A percentile compares a stretch with the other conserved stretches of the same genome.
phyloP scores from a whole-genome alignment of 345 rosid species.

The Sapria himalayana region DNA sequence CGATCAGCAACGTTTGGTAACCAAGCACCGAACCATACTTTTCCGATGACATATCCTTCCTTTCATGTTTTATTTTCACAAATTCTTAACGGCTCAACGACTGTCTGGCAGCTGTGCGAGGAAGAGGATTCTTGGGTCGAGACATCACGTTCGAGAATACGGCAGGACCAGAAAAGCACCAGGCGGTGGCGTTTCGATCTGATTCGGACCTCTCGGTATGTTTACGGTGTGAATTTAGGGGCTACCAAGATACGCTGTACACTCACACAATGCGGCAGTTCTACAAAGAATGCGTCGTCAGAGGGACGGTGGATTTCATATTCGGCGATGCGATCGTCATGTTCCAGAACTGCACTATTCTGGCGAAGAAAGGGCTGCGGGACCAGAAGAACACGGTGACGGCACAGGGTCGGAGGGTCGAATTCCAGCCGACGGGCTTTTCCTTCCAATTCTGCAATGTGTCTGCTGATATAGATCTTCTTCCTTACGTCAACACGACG shows the following conservation, averaged over 20 bases:
- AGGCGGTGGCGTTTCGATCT: constrained; percentile 59
- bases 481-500: constrained; percentile 15
- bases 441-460: constrained; percentile 56
- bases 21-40: background rate
- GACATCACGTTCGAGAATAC: constrained; percentile 51
- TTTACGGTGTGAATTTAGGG: constrained; percentile 31
- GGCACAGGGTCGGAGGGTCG: constrained; percentile 45
- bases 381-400: constrained; percentile 43
- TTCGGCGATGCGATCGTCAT: constrained; percentile 70
- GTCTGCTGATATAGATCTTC: constrained; percentile 21
- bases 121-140: constrained; percentile 58
- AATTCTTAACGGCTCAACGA: background rate
- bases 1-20: constrained; percentile 86
- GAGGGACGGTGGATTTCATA: constrained; percentile 67
- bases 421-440: constrained; percentile 43
- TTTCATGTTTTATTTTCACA: background rate
- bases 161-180: constrained; percentile 62
- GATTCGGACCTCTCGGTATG: constrained; percentile 53
- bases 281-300: constrained; percentile 53
- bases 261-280: constrained; percentile 58
- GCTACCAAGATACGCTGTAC: constrained; percentile 59
- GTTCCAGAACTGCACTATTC: constrained; percentile 54
- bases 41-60: constrained; percentile 1
- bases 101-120: constrained; percentile 38
- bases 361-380: constrained; percentile 29